These are phyloP conservation scores for Anisodus acutangulus DNA, from an alignment of 257 asterid genomes.

Conservation along the genomic window DNA sequence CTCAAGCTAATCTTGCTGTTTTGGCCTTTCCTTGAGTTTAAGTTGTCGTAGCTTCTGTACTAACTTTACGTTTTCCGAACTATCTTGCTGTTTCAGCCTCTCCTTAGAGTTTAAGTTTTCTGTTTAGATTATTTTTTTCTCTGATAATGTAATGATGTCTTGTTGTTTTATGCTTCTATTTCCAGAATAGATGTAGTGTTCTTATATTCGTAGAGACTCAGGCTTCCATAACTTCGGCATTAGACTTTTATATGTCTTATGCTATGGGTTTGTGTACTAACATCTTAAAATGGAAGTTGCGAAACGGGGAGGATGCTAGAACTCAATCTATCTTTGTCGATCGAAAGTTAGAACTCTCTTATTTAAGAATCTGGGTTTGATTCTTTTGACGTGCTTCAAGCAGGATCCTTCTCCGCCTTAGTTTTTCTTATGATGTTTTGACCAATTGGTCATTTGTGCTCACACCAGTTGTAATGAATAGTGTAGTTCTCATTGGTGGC, in stretches of 20 bases:
- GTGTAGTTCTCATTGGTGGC: conserved; percentile 30
- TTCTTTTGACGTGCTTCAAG: conserved; percentile 17
- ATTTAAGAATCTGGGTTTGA: background rate
- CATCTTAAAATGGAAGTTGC: background rate
- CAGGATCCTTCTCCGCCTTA: conserved; percentile 10
- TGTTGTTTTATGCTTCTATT: conserved; percentile 12
- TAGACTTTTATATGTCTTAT: background rate
- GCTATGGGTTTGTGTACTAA: background rate
- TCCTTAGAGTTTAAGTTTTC: background rate
- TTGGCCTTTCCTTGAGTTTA: background rate
- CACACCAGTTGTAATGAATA: conserved; percentile 1
- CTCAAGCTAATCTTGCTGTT: conserved; percentile 21
- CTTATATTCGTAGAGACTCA: background rate
- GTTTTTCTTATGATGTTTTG: conserved; percentile 19
- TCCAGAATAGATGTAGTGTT: background rate
- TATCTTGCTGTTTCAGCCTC: conserved; percentile 12
- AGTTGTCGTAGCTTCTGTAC: conserved; percentile 7
- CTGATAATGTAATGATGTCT: conserved; percentile 13
- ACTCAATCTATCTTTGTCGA: background rate
- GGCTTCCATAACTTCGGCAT: background rate
- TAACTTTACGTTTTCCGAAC: background rate
- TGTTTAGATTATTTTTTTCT: background rate
- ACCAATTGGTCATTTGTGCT: conserved; percentile 13
- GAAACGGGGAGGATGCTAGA: background rate
- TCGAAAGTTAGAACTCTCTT: background rate